A percentile compares a stretch with the other conserved stretches of the same genome.
Evolutionary conservation across 164 flowering plant species (phyloP).

Genomic region (Pachysandra terminalis): DNA sequence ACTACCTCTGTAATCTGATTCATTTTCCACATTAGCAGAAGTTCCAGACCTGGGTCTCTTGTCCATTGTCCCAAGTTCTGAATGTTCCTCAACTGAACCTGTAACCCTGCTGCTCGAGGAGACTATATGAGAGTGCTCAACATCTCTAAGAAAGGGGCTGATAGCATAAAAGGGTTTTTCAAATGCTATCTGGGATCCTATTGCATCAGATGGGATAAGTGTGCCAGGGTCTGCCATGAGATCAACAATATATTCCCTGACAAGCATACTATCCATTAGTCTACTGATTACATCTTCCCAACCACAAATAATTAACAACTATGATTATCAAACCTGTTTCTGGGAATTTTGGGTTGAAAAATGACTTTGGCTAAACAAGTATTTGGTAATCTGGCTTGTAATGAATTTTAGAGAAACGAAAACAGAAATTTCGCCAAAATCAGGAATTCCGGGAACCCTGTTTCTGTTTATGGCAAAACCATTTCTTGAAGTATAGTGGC

Average conservation of each 20-base stretch:
- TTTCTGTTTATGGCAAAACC: no score
- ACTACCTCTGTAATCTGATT: slow-evolving; percentile 24
- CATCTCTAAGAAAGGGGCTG: slow-evolving; percentile 50
- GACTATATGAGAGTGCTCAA: slow-evolving; percentile 34
- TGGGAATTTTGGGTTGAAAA: no score
- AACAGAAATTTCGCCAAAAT: no score
- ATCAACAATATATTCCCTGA: slow-evolving; percentile 97
- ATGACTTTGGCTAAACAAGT: no score
- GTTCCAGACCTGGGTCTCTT: slow-evolving; percentile 29
- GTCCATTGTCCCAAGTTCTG: slow-evolving; percentile 38
- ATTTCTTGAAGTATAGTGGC: no score
- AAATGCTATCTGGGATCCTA: slow-evolving; percentile 48
- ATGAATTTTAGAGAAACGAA: no score
- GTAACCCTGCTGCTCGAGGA: slow-evolving; percentile 56
- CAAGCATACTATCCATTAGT: slow-evolving; percentile 18
- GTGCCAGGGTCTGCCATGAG: slow-evolving; percentile 97
- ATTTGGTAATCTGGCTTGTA: no score
- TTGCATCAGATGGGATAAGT: slow-evolving; percentile 88
- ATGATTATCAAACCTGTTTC: no score
- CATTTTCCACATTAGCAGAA: slow-evolving; percentile 23
- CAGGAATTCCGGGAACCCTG: no score
- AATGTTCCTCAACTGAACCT: slow-evolving; percentile 45
- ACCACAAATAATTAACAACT: not conserved
- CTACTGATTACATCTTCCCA: slow-evolving; percentile 4
- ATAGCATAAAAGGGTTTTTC: slow-evolving; percentile 42